phyloP scores from a whole-genome alignment of 176 grass and related monocot species.

The Bromus sterilis region DNA sequence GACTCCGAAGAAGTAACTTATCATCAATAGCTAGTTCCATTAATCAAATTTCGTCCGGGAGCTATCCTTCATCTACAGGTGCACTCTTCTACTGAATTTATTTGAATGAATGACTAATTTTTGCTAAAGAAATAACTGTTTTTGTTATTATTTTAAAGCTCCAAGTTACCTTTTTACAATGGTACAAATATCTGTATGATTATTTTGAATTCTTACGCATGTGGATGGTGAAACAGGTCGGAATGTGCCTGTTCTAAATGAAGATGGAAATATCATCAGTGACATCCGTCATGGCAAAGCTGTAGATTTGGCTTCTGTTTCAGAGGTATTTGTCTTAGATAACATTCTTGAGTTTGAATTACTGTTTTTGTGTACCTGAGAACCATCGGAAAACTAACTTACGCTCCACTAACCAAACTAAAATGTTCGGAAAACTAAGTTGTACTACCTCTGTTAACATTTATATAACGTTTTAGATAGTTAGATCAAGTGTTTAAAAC shows the following conservation, averaged over 20 bases:
- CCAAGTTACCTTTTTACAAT: conserved; percentile 3
- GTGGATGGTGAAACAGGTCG: conserved; percentile 30
- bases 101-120: neutral
- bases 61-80: conserved; percentile 58
- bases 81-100: neutral
- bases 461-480: too few relatives aligned
- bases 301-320: conserved; percentile 32
- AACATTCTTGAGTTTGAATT: neutral
- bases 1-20: conserved; percentile 78
- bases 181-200: neutral
- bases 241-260: conserved; percentile 70
- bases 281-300: conserved; percentile 50
- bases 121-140: neutral
- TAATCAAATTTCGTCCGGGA: conserved; percentile 59
- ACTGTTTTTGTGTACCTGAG: neutral
- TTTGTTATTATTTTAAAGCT: conserved; percentile 10
- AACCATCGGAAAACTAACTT: neutral
- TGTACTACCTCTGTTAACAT: too few relatives aligned
- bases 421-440: too few relatives aligned
- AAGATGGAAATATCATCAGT: conserved; percentile 77
- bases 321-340: conserved; percentile 54
- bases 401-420: neutral
- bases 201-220: neutral
- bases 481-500: too few relatives aligned
- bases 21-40: conserved; percentile 85